These are phyloP conservation scores for Phytophthora melonis DNA, from an alignment of 352 stramenopile species.

Conservation along the genomic window DNA sequence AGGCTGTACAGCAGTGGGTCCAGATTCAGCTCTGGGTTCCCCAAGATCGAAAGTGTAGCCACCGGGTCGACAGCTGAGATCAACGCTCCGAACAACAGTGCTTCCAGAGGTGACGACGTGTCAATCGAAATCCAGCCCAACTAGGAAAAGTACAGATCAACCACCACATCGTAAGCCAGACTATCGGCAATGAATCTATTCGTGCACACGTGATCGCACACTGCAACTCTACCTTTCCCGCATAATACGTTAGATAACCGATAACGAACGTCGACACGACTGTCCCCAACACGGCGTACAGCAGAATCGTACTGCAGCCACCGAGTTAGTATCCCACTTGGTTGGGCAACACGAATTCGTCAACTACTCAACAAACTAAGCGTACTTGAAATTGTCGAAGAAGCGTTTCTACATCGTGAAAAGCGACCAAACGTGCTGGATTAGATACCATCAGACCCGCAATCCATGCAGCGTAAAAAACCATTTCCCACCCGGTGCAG, in stretches of 20 bases:
- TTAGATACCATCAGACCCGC: not conserved
- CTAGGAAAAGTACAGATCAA: conserved; percentile 29
- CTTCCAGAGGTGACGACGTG: conserved; percentile 93
- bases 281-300: conserved; percentile 96
- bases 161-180: too few relatives aligned
- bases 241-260: conserved; percentile 93
- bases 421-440: not conserved
- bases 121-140: conserved; percentile 89
- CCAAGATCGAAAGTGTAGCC: conserved; percentile 96
- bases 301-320: conserved; percentile 88
- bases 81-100: conserved; percentile 95
- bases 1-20: conserved; percentile 91
- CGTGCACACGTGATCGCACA: not conserved
- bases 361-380: not conserved
- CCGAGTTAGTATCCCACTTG: too few relatives aligned
- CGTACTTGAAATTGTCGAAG: conserved; percentile 95
- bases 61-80: conserved; percentile 98
- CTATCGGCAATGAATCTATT: too few relatives aligned
- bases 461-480: not conserved
- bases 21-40: conserved; percentile 92
- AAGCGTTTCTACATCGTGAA: conserved; percentile 83
- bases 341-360: not conserved
- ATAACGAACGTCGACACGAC: conserved; percentile 97
- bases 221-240: conserved; percentile 52
- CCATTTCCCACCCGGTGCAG: conserved; percentile 69